phyloP scores from a whole-genome alignment of 1,284 basidiomycete species.

The Rhodotorula sp. region DNA sequence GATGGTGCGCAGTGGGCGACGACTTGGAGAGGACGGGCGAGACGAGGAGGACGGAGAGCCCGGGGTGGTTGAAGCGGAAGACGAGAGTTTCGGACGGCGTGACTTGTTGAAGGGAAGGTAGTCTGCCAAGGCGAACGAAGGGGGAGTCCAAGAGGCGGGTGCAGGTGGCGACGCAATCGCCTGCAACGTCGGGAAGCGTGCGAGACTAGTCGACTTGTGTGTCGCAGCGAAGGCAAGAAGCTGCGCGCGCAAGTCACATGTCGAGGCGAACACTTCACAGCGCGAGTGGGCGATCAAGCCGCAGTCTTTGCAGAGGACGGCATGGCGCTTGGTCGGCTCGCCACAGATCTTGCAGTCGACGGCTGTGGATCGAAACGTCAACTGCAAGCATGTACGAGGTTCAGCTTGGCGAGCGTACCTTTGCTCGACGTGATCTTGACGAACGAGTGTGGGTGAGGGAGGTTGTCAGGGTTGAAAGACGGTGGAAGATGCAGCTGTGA shows the following conservation, averaged over 20 bases:
- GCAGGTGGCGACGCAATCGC: background rate
- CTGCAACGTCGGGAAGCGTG: background rate
- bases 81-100: constrained; percentile 3
- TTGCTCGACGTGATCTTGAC: constrained; percentile 90
- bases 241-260: constrained; percentile 68
- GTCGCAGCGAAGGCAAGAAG: constrained; percentile 10
- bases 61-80: no score
- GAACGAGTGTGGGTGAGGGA: constrained; percentile 61
- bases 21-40: background rate
- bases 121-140: constrained; percentile 15
- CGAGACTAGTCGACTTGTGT: background rate
- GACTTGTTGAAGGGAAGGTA: constrained; percentile 23
- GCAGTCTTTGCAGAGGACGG: constrained; percentile 83
- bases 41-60: background rate
- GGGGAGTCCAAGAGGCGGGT: background rate
- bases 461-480: constrained; percentile 1
- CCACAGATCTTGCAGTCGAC: constrained; percentile 83
- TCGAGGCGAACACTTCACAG: constrained; percentile 70
- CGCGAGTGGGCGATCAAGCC: constrained; percentile 81
- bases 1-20: background rate
- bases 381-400: background rate
- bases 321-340: constrained; percentile 75
- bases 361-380: constrained; percentile 56
- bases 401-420: constrained; percentile 57
- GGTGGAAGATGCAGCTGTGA: constrained; percentile 8